These are phyloP conservation scores for Juncus effusus DNA, from an alignment of 176 grass and related monocot species.

Conservation along the genomic window DNA sequence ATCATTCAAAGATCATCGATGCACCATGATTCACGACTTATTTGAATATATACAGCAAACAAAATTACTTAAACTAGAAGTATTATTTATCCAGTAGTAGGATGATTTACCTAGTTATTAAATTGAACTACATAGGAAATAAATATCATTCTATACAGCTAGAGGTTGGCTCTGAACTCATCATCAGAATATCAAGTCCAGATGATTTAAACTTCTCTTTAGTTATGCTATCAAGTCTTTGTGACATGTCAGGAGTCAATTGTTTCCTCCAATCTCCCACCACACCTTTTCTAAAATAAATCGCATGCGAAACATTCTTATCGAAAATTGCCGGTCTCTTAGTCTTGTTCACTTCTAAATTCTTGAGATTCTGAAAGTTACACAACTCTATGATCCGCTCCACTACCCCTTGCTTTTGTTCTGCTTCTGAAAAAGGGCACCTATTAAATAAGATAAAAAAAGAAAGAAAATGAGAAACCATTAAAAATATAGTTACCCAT, in stretches of 20 bases:
- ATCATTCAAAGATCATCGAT: too few species aligned
- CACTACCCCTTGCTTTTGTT: slow-evolving; percentile 29
- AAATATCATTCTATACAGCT: background rate
- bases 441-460: slow-evolving; percentile 24
- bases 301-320: background rate
- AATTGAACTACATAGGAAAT: background rate
- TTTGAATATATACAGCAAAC: too few species aligned
- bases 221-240: slow-evolving; percentile 26
- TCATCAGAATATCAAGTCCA: background rate
- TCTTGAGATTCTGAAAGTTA: slow-evolving; percentile 45
- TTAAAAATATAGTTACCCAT: too few species aligned
- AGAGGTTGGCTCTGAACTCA: background rate
- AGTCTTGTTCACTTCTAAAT: slow-evolving; percentile 37
- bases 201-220: slow-evolving; percentile 22
- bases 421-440: slow-evolving; percentile 31
- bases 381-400: slow-evolving; percentile 36
- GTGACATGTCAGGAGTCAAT: slow-evolving; percentile 32
- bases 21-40: too few species aligned
- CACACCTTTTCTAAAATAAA: slow-evolving; percentile 38
- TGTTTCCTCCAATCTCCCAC: slow-evolving; percentile 43
- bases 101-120: too few species aligned
- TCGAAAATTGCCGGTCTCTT: background rate
- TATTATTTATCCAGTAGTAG: too few species aligned
- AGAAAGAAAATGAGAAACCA: too few species aligned
- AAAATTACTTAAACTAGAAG: too few species aligned